These are phyloP conservation scores for Catharanthus roseus DNA, from an alignment of 257 asterid species.

Conservation along the genomic window DNA sequence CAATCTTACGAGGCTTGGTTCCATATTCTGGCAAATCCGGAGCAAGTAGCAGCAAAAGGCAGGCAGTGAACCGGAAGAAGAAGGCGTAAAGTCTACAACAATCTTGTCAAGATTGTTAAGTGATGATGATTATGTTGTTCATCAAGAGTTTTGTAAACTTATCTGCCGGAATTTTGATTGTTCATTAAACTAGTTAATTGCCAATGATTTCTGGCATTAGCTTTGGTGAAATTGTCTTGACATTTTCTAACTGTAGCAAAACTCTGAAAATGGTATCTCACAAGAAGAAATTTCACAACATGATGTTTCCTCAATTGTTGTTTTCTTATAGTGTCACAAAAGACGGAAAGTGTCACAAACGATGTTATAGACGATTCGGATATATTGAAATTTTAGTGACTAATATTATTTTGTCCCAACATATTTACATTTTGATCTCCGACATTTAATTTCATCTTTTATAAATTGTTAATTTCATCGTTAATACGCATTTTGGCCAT, in stretches of 20 bases:
- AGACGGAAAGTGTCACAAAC: too few species aligned
- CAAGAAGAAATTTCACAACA: not conserved
- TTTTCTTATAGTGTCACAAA: not conserved
- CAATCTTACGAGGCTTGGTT: slow-evolving; percentile 63
- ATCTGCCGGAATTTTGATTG: not conserved
- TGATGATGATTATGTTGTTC: not conserved
- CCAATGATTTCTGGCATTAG: not conserved
- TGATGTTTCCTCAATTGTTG: not conserved
- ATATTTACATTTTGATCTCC: too few species aligned
- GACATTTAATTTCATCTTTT: too few species aligned
- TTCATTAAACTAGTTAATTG: not conserved
- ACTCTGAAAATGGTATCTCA: not conserved
- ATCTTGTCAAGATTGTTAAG: not conserved
- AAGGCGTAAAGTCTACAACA: slow-evolving; percentile 39
- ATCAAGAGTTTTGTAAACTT: not conserved
- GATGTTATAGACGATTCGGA: too few species aligned
- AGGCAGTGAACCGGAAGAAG: slow-evolving; percentile 46
- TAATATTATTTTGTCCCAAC: too few species aligned
- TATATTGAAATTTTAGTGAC: too few species aligned
- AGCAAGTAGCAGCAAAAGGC: slow-evolving; percentile 41
- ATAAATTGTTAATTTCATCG: too few species aligned
- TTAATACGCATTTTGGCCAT: too few species aligned
- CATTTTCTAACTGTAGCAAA: not conserved
- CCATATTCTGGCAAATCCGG: slow-evolving; percentile 38
- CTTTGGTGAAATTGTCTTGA: not conserved